Conservation (phyloP, 73 alveolate species). For the Paraurostyla sp. region DNA sequence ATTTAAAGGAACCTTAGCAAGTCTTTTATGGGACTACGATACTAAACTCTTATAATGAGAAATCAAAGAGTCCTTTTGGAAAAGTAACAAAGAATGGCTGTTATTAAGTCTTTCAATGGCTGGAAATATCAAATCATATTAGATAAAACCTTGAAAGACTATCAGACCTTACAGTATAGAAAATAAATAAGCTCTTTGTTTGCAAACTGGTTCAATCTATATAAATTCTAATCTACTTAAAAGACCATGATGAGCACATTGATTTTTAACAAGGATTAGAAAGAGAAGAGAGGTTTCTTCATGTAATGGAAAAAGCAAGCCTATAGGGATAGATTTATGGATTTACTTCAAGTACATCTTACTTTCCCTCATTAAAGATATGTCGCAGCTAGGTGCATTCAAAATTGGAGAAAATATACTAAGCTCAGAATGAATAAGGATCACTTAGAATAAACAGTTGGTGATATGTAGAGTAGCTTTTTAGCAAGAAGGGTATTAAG, state of each 20-base stretch:
- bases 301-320: background rate
- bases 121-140: slow-evolving; percentile 34
- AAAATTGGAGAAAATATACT: slow-evolving; percentile 36
- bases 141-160: slow-evolving; percentile 21
- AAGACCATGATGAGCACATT: background rate
- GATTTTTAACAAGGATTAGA: background rate
- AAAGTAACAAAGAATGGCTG: background rate
- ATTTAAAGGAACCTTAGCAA: background rate
- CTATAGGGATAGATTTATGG: background rate
- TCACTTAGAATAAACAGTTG: background rate
- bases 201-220: slow-evolving; percentile 23
- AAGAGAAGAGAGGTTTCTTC: background rate
- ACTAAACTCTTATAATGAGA: background rate
- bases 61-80: slow-evolving; percentile 3
- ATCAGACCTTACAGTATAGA: background rate
- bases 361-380: slow-evolving; percentile 52
- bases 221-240: background rate
- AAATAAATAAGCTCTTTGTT: background rate
- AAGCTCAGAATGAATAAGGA: background rate
- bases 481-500: slow-evolving; percentile 41
- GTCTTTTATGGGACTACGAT: slow-evolving; percentile 46
- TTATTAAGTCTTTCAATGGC: slow-evolving; percentile 30
- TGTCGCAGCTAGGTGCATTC: slow-evolving; percentile 2
- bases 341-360: background rate
- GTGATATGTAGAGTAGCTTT: background rate